phyloP scores from a whole-genome alignment of 163 green algal species.

The Volvox carteri region DNA sequence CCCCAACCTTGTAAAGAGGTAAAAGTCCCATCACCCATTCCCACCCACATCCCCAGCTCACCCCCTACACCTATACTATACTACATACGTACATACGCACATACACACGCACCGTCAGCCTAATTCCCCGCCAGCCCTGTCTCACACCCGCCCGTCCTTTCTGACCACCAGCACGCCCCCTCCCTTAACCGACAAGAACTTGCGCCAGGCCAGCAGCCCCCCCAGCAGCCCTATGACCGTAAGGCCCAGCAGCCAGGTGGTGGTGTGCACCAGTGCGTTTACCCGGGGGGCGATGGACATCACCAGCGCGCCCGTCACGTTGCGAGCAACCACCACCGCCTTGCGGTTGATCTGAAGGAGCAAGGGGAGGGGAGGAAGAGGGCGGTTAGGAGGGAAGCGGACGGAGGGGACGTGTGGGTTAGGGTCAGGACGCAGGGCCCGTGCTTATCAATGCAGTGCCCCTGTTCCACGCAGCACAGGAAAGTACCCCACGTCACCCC shows the following conservation, averaged over 20 bases:
- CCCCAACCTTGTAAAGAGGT: too few relatives aligned
- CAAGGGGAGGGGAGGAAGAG: not conserved
- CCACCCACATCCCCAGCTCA: too few relatives aligned
- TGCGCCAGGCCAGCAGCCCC: constrained; percentile 29
- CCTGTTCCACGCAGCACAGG: too few relatives aligned
- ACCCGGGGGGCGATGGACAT: constrained; percentile 13
- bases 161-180: constrained; percentile 32
- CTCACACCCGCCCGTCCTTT: constrained; percentile 59
- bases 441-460: too few relatives aligned
- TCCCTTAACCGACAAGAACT: not conserved
- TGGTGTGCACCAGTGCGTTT: constrained; percentile 52
- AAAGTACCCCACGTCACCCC: too few relatives aligned
- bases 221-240: constrained; percentile 10
- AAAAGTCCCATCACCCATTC: too few relatives aligned
- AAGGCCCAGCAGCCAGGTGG: constrained; percentile 35
- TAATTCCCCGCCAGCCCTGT: too few relatives aligned
- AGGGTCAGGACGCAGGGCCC: too few relatives aligned
- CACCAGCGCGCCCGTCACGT: constrained; percentile 28
- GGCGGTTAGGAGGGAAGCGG: not conserved
- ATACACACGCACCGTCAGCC: too few relatives aligned
- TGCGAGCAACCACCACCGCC: constrained; percentile 9
- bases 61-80: not conserved
- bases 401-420: not conserved
- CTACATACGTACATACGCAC: too few relatives aligned
- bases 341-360: constrained; percentile 13